Percentiles rank a stretch among this genome's conserved stretches.
Evolutionary conservation across 1,284 basidiomycete genomes (phyloP).

Genomic region (Vanrija sp.): DNA sequence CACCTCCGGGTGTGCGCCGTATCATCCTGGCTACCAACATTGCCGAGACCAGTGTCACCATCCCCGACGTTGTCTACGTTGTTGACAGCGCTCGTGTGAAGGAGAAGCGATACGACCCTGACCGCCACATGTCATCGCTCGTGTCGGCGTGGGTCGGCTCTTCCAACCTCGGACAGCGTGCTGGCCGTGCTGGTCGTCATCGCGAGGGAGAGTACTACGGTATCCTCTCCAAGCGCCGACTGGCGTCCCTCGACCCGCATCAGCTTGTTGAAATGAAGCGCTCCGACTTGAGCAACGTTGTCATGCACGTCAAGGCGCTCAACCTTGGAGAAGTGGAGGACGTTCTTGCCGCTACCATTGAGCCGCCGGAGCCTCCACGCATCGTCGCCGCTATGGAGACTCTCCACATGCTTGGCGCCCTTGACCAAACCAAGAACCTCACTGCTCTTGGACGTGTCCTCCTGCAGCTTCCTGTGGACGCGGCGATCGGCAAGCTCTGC

Average conservation of each 20-base stretch:
- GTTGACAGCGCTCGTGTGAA: conserved; percentile 86
- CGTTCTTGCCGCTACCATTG: conserved; percentile 79
- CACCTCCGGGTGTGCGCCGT: conserved; percentile 69
- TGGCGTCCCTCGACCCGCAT: conserved; percentile 66
- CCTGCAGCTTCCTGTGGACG: conserved; percentile 84
- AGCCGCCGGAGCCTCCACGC: conserved; percentile 77
- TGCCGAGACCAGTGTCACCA: conserved; percentile 93
- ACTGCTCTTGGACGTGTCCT: conserved; percentile 86
- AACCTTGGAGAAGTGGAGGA: conserved; percentile 87
- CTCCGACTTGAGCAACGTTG: conserved; percentile 82
- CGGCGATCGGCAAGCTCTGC: conserved; percentile 82
- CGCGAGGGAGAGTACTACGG: conserved; percentile 89
- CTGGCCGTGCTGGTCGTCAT: conserved; percentile 90
- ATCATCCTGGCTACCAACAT: conserved; percentile 94
- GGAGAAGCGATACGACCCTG: conserved; percentile 87
- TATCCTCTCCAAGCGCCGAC: conserved; percentile 66
- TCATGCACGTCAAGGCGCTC: conserved; percentile 97
- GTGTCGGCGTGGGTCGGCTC: conserved; percentile 86
- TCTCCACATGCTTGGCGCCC: conserved; percentile 80
- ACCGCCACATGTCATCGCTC: conserved; percentile 78
- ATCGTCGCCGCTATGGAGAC: conserved; percentile 77
- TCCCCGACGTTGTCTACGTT: conserved; percentile 94
- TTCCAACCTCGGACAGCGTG: conserved; percentile 91
- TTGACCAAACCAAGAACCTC: conserved; percentile 70
- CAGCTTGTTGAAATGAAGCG: conserved; percentile 96